A percentile compares a stretch with the other conserved stretches of the same genome.
These are phyloP conservation scores for Saitozyma podzolica DNA, from an alignment of 768 basidiomycete species.

Conservation along the genomic window DNA sequence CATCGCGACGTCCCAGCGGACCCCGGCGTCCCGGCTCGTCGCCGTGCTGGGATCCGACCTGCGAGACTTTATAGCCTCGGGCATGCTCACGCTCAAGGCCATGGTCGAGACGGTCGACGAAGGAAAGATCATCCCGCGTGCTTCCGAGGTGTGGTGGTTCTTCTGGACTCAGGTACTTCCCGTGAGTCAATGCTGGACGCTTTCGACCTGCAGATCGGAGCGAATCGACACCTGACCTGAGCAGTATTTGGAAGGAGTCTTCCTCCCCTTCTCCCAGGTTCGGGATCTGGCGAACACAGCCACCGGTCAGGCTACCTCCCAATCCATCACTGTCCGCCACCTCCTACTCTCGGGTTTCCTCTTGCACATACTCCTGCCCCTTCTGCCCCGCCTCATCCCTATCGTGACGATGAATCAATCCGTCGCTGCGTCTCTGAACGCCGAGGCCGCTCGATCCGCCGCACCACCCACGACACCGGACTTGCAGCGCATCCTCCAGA, in stretches of 20 bases:
- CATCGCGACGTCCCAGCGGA: slow-evolving; percentile 38
- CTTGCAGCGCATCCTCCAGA: slow-evolving; percentile 43
- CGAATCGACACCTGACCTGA: not conserved
- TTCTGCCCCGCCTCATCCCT: slow-evolving; percentile 37
- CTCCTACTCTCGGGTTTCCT: slow-evolving; percentile 49
- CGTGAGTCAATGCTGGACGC: slow-evolving; percentile 19
- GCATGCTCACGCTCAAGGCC: slow-evolving; percentile 89
- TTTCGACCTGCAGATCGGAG: not conserved
- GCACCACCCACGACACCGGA: slow-evolving; percentile 31
- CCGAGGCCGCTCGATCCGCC: not conserved
- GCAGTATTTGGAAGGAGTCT: slow-evolving; percentile 51
- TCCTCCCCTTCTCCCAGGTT: slow-evolving; percentile 47
- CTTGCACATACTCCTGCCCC: slow-evolving; percentile 47
- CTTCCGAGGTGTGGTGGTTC: slow-evolving; percentile 88
- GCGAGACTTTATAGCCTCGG: slow-evolving; percentile 75
- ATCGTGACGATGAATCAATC: slow-evolving; percentile 17
- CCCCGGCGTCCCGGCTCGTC: slow-evolving; percentile 66
- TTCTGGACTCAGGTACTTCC: slow-evolving; percentile 62
- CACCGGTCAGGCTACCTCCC: slow-evolving; percentile 9
- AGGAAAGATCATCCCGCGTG: slow-evolving; percentile 69
- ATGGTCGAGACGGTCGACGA: slow-evolving; percentile 77
- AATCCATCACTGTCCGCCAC: slow-evolving; percentile 32
- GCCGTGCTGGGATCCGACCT: slow-evolving; percentile 74
- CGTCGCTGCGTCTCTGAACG: slow-evolving; percentile 5
- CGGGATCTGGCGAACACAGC: slow-evolving; percentile 25